These are phyloP conservation scores for Aspergillus sp. DNA, from an alignment of 2,329 filamentous ascomycete genomes.

Conservation along the genomic window DNA sequence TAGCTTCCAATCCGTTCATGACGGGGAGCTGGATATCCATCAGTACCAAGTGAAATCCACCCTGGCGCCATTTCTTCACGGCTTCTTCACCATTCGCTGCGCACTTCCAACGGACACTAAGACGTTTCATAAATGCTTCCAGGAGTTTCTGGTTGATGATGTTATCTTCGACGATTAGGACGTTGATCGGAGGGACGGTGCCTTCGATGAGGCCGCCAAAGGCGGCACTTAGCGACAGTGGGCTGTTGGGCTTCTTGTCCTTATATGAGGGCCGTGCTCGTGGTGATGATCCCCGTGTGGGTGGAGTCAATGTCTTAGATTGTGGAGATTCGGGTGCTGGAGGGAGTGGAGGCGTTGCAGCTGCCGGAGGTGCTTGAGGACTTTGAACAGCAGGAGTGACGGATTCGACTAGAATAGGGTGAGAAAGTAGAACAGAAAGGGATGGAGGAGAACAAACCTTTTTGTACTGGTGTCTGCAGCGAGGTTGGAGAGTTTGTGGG, in stretches of 20 bases:
- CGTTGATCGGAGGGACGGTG: slow-evolving; percentile 89
- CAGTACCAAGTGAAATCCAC: slow-evolving; percentile 89
- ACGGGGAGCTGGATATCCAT: slow-evolving; percentile 98
- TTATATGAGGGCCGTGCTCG: slow-evolving; percentile 30
- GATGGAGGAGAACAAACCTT: slow-evolving; percentile 32
- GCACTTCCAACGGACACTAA: slow-evolving; percentile 96
- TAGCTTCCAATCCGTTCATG: slow-evolving; percentile 93
- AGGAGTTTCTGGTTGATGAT: slow-evolving; percentile 92
- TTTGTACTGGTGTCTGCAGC: slow-evolving; percentile 37
- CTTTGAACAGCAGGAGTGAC: slow-evolving; percentile 21
- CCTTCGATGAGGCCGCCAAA: slow-evolving; percentile 66
- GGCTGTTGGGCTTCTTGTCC: slow-evolving; percentile 23
- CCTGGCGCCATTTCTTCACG: slow-evolving; percentile 83
- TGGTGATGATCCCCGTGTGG: slow-evolving; percentile 43
- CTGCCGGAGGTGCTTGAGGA: slow-evolving; percentile 20
- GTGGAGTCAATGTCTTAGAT: slow-evolving; percentile 28
- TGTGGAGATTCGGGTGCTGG: slow-evolving; percentile 32
- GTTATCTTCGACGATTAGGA: slow-evolving; percentile 97
- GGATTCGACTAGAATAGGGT: slow-evolving; percentile 16
- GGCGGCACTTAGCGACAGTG: slow-evolving; percentile 26
- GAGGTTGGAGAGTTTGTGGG: slow-evolving; percentile 77
- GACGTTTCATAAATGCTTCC: slow-evolving; percentile 88
- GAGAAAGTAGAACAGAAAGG: slow-evolving; percentile 8
- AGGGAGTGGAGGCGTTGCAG: slow-evolving; percentile 29
- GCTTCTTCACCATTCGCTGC: slow-evolving; percentile 92